A percentile compares a stretch with the other conserved stretches of the same genome.
Conservation (phyloP, 2,329 filamentous ascomycete genomes). For the Curvularia spicifera region DNA sequence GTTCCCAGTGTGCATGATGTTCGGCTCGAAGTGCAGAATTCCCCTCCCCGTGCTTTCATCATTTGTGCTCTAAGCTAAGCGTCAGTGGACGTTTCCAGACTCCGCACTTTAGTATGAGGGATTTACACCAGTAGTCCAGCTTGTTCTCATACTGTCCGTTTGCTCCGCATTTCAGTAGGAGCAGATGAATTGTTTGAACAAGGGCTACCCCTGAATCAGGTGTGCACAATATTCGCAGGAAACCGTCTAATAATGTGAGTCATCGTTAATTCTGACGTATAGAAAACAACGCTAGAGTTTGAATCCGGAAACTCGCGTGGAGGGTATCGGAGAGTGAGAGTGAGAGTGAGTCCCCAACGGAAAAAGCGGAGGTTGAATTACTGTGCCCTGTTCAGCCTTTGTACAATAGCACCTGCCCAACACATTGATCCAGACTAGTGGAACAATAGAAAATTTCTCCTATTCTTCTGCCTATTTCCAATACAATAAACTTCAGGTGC, state of each 20-base stretch:
- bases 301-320: not conserved
- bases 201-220: slow-evolving; percentile 10
- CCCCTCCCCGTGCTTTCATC: not conserved
- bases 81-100: not conserved
- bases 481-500: not conserved
- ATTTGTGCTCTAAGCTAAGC: not conserved
- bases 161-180: not conserved
- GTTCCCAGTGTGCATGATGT: not conserved
- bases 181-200: not conserved
- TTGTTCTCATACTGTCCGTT: not conserved
- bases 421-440: not conserved
- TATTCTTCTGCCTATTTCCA: not conserved
- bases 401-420: not conserved
- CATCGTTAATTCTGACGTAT: not conserved
- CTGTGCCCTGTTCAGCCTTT: slow-evolving; percentile 1
- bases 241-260: not conserved
- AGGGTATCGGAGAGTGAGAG: slow-evolving; percentile 8
- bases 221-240: slow-evolving; percentile 1
- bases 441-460: not conserved
- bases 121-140: not conserved
- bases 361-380: slow-evolving; percentile 12
- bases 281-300: not conserved
- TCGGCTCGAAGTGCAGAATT: not conserved
- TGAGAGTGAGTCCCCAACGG: slow-evolving; percentile 10
- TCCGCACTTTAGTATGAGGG: not conserved